phyloP scores from a whole-genome alignment of 257 asterid genomes.

The Gentiana straminea region DNA sequence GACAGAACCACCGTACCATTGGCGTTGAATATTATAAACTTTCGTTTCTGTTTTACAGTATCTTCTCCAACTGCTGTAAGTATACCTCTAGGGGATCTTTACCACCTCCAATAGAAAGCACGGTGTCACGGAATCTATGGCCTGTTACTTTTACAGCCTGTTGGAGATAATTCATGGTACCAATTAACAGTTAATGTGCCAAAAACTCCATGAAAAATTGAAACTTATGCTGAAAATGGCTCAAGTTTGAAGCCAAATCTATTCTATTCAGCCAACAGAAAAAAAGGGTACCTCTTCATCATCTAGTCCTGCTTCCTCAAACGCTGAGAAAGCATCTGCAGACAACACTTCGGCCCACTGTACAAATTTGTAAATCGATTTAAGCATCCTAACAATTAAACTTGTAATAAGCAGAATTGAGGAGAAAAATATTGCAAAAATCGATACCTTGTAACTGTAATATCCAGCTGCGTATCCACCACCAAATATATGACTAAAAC shows the following conservation, averaged over 20 bases:
- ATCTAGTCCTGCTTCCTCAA: conserved; percentile 81
- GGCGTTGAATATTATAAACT: no score
- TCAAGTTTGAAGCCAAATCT: neutral
- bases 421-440: neutral
- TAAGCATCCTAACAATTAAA: neutral
- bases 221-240: neutral
- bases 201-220: neutral
- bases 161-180: conserved; percentile 7
- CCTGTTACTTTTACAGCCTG: conserved; percentile 96
- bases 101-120: conserved; percentile 99
- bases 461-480: conserved; percentile 99
- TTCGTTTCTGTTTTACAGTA: no score
- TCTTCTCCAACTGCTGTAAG: neutral
- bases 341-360: conserved; percentile 99
- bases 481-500: conserved; percentile 90
- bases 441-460: conserved; percentile 87
- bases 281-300: conserved; percentile 54
- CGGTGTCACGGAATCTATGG: conserved; percentile 78
- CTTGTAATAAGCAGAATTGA: neutral
- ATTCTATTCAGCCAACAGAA: neutral
- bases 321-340: conserved; percentile 98
- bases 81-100: conserved; percentile 86
- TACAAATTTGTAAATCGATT: conserved; percentile 19
- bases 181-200: neutral
- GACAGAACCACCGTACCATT: neutral